These are phyloP conservation scores for Sordariomycetes sp. DNA, from an alignment of 2,329 filamentous ascomycete species.

Conservation along the genomic window DNA sequence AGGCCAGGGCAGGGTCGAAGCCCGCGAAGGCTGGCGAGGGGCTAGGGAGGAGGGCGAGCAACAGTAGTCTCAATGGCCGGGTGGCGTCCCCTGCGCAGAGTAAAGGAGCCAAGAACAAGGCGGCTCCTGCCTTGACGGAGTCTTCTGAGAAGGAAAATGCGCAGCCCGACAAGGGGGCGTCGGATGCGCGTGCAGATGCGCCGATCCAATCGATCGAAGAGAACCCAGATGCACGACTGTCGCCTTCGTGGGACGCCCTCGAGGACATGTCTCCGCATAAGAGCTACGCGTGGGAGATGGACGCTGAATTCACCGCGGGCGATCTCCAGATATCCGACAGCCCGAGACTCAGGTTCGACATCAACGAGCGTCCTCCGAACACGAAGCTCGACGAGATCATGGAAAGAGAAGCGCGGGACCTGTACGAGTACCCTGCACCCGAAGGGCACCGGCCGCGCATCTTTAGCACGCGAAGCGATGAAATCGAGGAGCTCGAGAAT, in stretches of 20 bases:
- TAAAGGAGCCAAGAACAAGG: slow-evolving; percentile 7
- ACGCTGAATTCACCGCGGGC: slow-evolving; percentile 43
- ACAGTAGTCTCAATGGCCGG: slow-evolving; percentile 14
- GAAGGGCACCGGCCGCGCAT: slow-evolving; percentile 1
- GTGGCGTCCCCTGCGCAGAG: slow-evolving; percentile 4
- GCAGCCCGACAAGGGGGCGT: slow-evolving; percentile 6
- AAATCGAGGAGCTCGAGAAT: slow-evolving; percentile 29
- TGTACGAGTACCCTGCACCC: slow-evolving; percentile 14
- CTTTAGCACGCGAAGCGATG: slow-evolving; percentile 31
- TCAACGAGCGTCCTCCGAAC: slow-evolving; percentile 17
- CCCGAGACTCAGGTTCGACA: slow-evolving; percentile 29
- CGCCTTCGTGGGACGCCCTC: not conserved
- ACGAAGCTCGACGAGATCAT: slow-evolving; percentile 30
- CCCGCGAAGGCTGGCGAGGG: slow-evolving; percentile 21
- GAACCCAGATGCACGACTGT: slow-evolving; percentile 1
- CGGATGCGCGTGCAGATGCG: not conserved
- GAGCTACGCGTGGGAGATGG: slow-evolving; percentile 40
- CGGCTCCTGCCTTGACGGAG: slow-evolving; percentile 10
- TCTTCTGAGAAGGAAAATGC: slow-evolving; percentile 7
- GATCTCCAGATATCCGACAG: slow-evolving; percentile 43
- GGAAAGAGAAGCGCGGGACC: slow-evolving; percentile 23
- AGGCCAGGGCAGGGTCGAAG: slow-evolving; percentile 16
- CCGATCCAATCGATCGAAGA: not conserved
- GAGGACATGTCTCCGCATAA: slow-evolving; percentile 29
- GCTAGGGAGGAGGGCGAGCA: slow-evolving; percentile 20